Percentiles rank a stretch among this genome's conserved stretches.
Evolutionary conservation across 352 stramenopile species (phyloP).

Genomic region (Globisporangium yorkense): DNA sequence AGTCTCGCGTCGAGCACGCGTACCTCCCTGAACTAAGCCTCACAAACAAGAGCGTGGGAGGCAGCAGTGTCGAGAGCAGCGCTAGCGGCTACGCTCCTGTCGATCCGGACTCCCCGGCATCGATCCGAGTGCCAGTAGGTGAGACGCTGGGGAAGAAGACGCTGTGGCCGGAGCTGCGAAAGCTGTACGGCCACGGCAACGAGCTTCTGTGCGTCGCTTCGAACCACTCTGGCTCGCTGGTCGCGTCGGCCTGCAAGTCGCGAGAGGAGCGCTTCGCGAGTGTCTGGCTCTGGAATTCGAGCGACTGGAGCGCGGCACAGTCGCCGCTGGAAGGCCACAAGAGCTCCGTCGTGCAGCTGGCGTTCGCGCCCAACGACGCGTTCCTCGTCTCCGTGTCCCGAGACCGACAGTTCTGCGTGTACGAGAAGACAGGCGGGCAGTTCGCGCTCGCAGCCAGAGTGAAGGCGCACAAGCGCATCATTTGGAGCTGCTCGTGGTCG

Average conservation of each 20-base stretch:
- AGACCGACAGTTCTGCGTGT: conserved; percentile 69
- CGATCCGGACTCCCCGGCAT: not conserved
- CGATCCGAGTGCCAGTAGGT: conserved; percentile 42
- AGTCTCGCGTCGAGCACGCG: conserved; percentile 34
- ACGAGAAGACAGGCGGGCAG: conserved; percentile 17
- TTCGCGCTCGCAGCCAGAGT: conserved; percentile 39
- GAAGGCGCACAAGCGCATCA: conserved; percentile 74
- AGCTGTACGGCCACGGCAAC: conserved; percentile 78
- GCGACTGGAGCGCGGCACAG: conserved; percentile 41
- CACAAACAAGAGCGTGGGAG: conserved; percentile 48
- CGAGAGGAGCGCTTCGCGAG: conserved; percentile 57
- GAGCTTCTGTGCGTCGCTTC: conserved; percentile 67
- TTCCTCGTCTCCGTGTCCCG: conserved; percentile 65
- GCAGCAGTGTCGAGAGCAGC: not conserved
- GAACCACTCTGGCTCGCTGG: conserved; percentile 38
- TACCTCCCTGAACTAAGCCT: conserved; percentile 72
- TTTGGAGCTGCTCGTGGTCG: conserved; percentile 75
- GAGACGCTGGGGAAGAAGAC: conserved; percentile 58
- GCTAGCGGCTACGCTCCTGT: conserved; percentile 21
- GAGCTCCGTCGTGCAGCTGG: conserved; percentile 73
- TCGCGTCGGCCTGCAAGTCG: conserved; percentile 74
- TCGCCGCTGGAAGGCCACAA: conserved; percentile 57
- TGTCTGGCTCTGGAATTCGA: conserved; percentile 62
- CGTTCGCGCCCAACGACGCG: conserved; percentile 60
- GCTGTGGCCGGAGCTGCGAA: conserved; percentile 69